Conservation (phyloP, 306 rosid species). For the Psophocarpus tetragonolobus region DNA sequence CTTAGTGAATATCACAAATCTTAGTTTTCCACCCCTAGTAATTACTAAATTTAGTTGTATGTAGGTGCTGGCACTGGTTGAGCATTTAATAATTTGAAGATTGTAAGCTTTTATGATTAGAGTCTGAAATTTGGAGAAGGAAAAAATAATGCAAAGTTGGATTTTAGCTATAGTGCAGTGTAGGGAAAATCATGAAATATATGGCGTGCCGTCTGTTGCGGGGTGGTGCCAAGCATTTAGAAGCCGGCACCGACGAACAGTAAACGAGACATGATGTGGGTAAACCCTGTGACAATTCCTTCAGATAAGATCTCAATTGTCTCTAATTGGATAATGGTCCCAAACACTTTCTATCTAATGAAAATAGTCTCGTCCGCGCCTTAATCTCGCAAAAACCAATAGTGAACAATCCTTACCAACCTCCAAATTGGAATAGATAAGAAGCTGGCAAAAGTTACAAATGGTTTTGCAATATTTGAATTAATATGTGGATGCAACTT, state of each 20-base stretch:
- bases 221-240: conserved; percentile 36
- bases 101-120: neutral
- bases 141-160: conserved; percentile 1
- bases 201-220: conserved; percentile 30
- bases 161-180: neutral
- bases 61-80: neutral
- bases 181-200: conserved; percentile 2
- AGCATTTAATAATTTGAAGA: neutral
- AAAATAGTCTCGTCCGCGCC: conserved; percentile 13
- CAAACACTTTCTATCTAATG: neutral
- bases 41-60: neutral
- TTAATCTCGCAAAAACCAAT: conserved; percentile 24
- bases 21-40: neutral
- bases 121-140: neutral
- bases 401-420: conserved; percentile 29
- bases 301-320: conserved; percentile 22
- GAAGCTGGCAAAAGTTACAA: neutral
- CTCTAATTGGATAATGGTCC: conserved; percentile 38
- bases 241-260: conserved; percentile 65
- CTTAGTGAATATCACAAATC: neutral
- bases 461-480: neutral
- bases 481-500: conserved; percentile 29
- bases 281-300: conserved; percentile 40
- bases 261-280: conserved; percentile 39
- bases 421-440: conserved; percentile 27